Evolutionary conservation across 1,284 basidiomycete genomes (phyloP).

Genomic region (Cutaneotrichosporon cavernicola): DNA sequence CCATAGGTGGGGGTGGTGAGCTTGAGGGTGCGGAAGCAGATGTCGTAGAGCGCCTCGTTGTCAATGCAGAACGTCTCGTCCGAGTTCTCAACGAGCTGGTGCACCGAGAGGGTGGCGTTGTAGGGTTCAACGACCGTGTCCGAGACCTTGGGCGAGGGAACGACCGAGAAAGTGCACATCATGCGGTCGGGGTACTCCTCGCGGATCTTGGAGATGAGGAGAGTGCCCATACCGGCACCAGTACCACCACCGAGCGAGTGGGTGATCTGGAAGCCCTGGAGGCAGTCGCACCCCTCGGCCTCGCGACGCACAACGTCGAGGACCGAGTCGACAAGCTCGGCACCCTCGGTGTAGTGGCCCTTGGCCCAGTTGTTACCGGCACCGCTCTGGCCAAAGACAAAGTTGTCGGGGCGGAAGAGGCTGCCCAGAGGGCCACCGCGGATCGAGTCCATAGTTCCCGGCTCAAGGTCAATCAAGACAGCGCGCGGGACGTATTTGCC

Average conservation of each 20-base stretch:
- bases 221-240: slow-evolving; percentile 78
- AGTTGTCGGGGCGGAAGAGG: slow-evolving; percentile 73
- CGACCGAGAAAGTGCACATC: slow-evolving; percentile 86
- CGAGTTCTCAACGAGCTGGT: slow-evolving; percentile 87
- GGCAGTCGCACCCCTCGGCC: slow-evolving; percentile 75
- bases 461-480: slow-evolving; percentile 90
- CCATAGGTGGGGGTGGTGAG: slow-evolving; percentile 68
- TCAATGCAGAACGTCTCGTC: slow-evolving; percentile 82
- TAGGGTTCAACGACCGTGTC: slow-evolving; percentile 93
- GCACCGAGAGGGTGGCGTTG: slow-evolving; percentile 83
- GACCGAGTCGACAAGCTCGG: slow-evolving; percentile 85
- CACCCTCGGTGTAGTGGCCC: slow-evolving; percentile 80
- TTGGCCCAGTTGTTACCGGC: slow-evolving; percentile 60
- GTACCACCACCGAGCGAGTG: slow-evolving; percentile 95
- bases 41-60: slow-evolving; percentile 92
- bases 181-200: slow-evolving; percentile 94
- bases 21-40: slow-evolving; percentile 73
- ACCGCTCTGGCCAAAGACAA: slow-evolving; percentile 66
- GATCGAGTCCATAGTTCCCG: slow-evolving; percentile 95
- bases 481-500: slow-evolving; percentile 96
- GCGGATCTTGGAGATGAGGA: slow-evolving; percentile 78
- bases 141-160: slow-evolving; percentile 91
- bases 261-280: slow-evolving; percentile 91
- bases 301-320: slow-evolving; percentile 72
- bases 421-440: slow-evolving; percentile 62